These are phyloP conservation scores for Articulospora tetracladia DNA, from an alignment of 495 filamentous ascomycete species.

Conservation along the genomic window DNA sequence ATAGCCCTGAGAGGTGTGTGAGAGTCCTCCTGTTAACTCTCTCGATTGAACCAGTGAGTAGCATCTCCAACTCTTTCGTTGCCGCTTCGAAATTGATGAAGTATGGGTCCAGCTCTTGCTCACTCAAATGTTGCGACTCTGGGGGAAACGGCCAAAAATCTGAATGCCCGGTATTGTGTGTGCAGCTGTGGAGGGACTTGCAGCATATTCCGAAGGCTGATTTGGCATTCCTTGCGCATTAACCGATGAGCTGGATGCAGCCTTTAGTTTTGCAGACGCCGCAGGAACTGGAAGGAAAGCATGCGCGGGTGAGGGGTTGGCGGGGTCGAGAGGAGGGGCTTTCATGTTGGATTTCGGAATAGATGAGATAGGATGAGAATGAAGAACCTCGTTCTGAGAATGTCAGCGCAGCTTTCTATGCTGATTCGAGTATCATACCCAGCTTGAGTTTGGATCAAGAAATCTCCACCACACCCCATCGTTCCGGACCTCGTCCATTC, in stretches of 20 bases:
- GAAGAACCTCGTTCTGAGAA: conserved; percentile 81
- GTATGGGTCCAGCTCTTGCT: conserved; percentile 92
- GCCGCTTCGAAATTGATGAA: conserved; percentile 87
- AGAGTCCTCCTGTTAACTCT: conserved; percentile 91
- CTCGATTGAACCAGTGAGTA: conserved; percentile 89
- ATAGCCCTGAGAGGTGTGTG: conserved; percentile 73
- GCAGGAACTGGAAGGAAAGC: conserved; percentile 83
- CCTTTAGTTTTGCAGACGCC: conserved; percentile 78
- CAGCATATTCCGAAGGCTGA: conserved; percentile 29
- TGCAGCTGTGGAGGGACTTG: conserved; percentile 47
- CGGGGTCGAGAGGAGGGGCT: conserved; percentile 88
- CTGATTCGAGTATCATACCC: conserved; percentile 54
- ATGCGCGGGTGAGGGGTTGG: conserved; percentile 87
- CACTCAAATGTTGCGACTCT: conserved; percentile 65
- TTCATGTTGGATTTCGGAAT: conserved; percentile 92
- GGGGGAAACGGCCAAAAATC: conserved; percentile 81
- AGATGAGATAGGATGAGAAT: conserved; percentile 82
- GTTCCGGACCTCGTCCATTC: conserved; percentile 88
- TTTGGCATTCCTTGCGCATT: conserved; percentile 47
- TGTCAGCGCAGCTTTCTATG: conserved; percentile 28
- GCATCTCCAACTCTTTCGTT: conserved; percentile 79
- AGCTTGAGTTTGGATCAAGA: conserved; percentile 95
- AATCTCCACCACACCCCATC: conserved; percentile 98
- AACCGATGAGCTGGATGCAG: conserved; percentile 40
- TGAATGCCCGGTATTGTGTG: conserved; percentile 60